Conservation (phyloP, 163 green algal genomes). For the Prototheca stagnorum region DNA sequence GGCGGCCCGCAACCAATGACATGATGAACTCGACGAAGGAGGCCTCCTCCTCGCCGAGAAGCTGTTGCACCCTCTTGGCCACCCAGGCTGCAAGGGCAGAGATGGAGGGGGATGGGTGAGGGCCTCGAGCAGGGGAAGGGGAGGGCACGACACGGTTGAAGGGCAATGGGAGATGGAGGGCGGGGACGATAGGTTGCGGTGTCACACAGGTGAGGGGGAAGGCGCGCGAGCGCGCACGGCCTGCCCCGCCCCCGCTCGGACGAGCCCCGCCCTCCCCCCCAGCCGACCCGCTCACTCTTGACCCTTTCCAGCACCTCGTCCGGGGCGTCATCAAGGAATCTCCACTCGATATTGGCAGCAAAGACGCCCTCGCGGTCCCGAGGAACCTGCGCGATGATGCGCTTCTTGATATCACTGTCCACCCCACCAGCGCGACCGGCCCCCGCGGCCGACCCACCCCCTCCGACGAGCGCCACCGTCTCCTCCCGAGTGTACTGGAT, state of each 20-base stretch:
- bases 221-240: too few species aligned
- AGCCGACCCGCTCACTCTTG: conserved; percentile 1
- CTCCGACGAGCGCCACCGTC: conserved; percentile 26
- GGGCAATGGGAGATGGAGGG: too few species aligned
- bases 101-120: too few species aligned
- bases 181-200: too few species aligned
- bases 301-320: conserved; percentile 12
- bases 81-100: conserved; percentile 49
- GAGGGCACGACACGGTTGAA: too few species aligned
- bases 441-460: too few species aligned
- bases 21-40: conserved; percentile 18
- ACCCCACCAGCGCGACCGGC: too few species aligned
- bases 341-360: conserved; percentile 56
- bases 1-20: conserved; percentile 49
- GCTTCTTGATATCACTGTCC: conserved; percentile 21
- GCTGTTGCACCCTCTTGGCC: conserved; percentile 51
- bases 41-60: conserved; percentile 71
- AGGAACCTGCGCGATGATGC: conserved; percentile 59
- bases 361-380: conserved; percentile 48
- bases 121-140: too few species aligned
- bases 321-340: conserved; percentile 15
- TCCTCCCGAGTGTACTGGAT: conserved; percentile 58
- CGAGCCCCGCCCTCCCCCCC: too few species aligned
- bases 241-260: too few species aligned
- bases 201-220: too few species aligned